Conservation (phyloP, 495 filamentous ascomycete species). For the Lichenothelia convexa region DNA sequence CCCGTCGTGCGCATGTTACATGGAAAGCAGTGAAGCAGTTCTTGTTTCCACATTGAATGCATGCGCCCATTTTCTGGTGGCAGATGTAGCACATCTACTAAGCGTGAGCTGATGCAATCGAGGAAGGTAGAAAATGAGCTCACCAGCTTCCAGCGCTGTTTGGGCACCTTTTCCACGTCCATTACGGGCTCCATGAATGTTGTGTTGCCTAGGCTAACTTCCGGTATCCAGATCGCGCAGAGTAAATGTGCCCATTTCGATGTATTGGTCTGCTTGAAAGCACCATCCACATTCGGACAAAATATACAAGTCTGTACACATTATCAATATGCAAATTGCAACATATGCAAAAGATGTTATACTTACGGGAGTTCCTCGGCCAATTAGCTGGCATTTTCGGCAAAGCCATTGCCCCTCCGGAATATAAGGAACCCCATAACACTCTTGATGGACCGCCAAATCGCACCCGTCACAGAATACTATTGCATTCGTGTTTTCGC, state of each 20-base stretch:
- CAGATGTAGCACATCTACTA: conserved; percentile 78
- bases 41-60: conserved; percentile 96
- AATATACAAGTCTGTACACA: conserved; percentile 68
- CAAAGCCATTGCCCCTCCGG: conserved; percentile 98
- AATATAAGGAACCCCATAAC: conserved; percentile 97
- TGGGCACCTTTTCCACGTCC: conserved; percentile 93
- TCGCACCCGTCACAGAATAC: conserved; percentile 99
- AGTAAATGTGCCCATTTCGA: conserved; percentile 93
- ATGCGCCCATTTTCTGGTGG: conserved; percentile 91
- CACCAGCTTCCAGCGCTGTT: conserved; percentile 70
- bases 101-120: background rate
- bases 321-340: conserved; percentile 4
- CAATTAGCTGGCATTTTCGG: conserved; percentile 89
- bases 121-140: conserved; percentile 2
- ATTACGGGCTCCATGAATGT: conserved; percentile 97
- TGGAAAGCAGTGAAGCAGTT: conserved; percentile 96
- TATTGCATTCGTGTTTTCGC: conserved; percentile 98
- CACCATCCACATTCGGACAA: conserved; percentile 91
- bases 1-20: conserved; percentile 82
- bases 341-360: conserved; percentile 8
- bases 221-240: conserved; percentile 96
- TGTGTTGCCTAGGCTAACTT: conserved; percentile 86
- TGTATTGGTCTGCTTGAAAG: conserved; percentile 93
- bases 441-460: conserved; percentile 94
- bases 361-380: conserved; percentile 65